A percentile compares a stretch with the other conserved stretches of the same genome.
These are phyloP conservation scores for Macrotyloma uniflorum DNA, from an alignment of 306 rosid genomes.

Conservation along the genomic window DNA sequence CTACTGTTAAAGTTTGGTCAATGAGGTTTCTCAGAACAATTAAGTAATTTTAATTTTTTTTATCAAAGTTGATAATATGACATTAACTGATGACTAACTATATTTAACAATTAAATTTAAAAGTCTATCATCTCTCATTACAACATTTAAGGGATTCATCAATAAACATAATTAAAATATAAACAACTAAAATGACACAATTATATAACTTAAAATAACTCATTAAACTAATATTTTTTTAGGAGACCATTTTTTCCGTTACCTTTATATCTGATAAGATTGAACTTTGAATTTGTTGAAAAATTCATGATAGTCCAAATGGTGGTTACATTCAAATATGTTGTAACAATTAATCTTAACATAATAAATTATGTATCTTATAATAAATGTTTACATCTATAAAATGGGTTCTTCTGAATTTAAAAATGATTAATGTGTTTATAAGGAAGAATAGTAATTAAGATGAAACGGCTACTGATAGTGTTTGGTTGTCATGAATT, in stretches of 20 bases:
- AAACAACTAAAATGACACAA: too few relatives aligned
- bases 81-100: too few relatives aligned
- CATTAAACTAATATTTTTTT: background rate
- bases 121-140: too few relatives aligned
- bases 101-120: too few relatives aligned
- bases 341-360: background rate
- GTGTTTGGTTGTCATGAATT: background rate
- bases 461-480: conserved; percentile 22
- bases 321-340: conserved; percentile 4
- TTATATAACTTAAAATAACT: too few relatives aligned
- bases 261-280: background rate
- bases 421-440: background rate
- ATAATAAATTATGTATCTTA: background rate
- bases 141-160: too few relatives aligned
- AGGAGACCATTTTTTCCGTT: background rate
- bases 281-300: conserved; percentile 2
- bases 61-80: too few relatives aligned
- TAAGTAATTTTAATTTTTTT: too few relatives aligned
- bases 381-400: conserved; percentile 12
- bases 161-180: too few relatives aligned
- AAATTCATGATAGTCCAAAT: background rate
- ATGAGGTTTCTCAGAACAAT: too few relatives aligned
- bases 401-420: conserved; percentile 9
- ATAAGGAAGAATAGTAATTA: conserved; percentile 34
- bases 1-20: too few relatives aligned